phyloP scores from a whole-genome alignment of 495 filamentous ascomycete genomes.

The Neurospora tetrasperma region DNA sequence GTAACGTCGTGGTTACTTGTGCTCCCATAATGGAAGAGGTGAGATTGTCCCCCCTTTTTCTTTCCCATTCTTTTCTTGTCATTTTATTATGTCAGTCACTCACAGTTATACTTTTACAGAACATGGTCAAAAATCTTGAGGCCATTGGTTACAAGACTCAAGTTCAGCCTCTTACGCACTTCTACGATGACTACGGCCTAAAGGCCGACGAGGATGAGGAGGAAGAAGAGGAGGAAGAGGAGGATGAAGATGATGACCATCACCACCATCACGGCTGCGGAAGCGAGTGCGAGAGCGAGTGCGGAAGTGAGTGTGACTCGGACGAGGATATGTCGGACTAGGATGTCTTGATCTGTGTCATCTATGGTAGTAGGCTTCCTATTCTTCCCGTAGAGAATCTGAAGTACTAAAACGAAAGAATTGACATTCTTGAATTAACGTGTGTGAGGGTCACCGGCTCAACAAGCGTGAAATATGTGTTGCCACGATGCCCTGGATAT shows the following conservation, averaged over 20 bases:
- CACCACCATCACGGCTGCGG: not conserved
- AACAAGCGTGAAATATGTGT: not conserved
- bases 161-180: constrained; percentile 63
- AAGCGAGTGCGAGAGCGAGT: not conserved
- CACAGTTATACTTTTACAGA: constrained; percentile 32
- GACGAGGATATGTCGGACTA: not conserved
- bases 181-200: constrained; percentile 87
- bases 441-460: too few relatives aligned
- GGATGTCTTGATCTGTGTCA: not conserved
- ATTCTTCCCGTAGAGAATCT: not conserved
- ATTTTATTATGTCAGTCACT: constrained; percentile 11
- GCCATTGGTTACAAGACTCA: constrained; percentile 67
- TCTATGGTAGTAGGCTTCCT: not conserved
- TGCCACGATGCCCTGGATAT: not conserved
- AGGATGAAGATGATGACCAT: constrained; percentile 42
- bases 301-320: not conserved
- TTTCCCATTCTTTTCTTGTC: not conserved
- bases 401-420: not conserved
- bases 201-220: constrained; percentile 58
- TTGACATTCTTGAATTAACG: not conserved
- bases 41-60: constrained; percentile 5
- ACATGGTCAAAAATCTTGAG: constrained; percentile 59
- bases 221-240: constrained; percentile 54
- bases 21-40: constrained; percentile 78
- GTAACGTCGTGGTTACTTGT: constrained; percentile 84